A percentile compares a stretch with the other conserved stretches of the same genome.
Conservation (phyloP, 2,329 filamentous ascomycete species). For the Didymella pinodella region DNA sequence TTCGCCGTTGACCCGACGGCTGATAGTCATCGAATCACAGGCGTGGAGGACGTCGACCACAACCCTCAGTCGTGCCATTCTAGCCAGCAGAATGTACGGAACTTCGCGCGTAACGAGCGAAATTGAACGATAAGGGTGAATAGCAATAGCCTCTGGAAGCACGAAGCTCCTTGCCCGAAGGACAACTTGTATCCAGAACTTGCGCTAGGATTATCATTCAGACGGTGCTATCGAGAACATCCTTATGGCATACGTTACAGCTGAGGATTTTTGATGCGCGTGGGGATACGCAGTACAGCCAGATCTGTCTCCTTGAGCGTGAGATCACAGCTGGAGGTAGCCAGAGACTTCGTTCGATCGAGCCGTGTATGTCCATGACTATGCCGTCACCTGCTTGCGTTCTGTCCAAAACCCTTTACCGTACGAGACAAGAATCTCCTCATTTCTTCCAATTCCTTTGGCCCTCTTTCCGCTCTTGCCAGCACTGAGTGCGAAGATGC, state of each 20-base stretch:
- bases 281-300: not conserved
- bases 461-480: constrained; percentile 58
- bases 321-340: too few relatives aligned
- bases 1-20: not conserved
- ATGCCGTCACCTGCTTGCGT: constrained; percentile 31
- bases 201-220: not conserved
- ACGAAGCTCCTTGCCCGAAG: not conserved
- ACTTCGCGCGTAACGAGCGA: not conserved
- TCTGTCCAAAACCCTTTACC: constrained; percentile 61
- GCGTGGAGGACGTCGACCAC: not conserved
- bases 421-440: constrained; percentile 63
- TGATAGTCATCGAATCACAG: not conserved
- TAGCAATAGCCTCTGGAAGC: not conserved
- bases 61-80: not conserved
- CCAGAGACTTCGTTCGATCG: not conserved
- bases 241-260: not conserved
- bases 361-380: not conserved
- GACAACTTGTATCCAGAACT: not conserved
- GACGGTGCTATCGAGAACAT: not conserved
- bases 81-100: not conserved
- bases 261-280: not conserved
- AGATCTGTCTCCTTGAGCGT: too few relatives aligned
- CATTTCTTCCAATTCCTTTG: constrained; percentile 57
- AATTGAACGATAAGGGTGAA: not conserved
- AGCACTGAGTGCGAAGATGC: constrained; percentile 59